Conservation (phyloP, 2,329 filamentous ascomycete genomes). For the Endothia cerciana region DNA sequence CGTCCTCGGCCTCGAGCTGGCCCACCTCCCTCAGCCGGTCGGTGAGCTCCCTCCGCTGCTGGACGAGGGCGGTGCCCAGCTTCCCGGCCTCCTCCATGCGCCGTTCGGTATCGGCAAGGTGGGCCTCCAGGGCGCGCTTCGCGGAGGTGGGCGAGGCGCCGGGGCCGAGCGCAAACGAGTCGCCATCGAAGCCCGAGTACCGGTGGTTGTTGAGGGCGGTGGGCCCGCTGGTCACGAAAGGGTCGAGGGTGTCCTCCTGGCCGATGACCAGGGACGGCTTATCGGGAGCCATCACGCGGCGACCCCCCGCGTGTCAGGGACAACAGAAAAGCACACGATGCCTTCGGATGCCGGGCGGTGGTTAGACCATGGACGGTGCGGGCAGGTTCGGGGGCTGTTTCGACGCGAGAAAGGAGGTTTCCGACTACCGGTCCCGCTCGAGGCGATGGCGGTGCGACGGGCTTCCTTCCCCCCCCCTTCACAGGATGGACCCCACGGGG, state of each 20-base stretch:
- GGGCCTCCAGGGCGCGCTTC: slow-evolving; percentile 85
- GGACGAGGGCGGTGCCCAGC: slow-evolving; percentile 82
- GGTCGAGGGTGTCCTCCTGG: slow-evolving; percentile 51
- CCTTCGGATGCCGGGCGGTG: slow-evolving; percentile 26
- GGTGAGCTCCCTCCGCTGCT: slow-evolving; percentile 82
- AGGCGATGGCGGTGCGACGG: neutral
- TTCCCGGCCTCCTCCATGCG: slow-evolving; percentile 90
- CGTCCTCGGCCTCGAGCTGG: slow-evolving; percentile 72
- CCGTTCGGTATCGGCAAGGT: slow-evolving; percentile 89
- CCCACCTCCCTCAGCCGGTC: slow-evolving; percentile 86
- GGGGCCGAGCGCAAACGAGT: slow-evolving; percentile 78
- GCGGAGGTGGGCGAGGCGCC: slow-evolving; percentile 80
- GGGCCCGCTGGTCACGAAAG: slow-evolving; percentile 56
- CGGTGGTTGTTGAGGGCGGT: slow-evolving; percentile 60
- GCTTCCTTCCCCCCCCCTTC: neutral
- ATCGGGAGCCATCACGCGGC: slow-evolving; percentile 48
- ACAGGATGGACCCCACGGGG: neutral
- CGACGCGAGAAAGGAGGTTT: neutral
- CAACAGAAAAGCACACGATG: slow-evolving; percentile 27
- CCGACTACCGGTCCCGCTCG: too few species aligned
- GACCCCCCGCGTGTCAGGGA: slow-evolving; percentile 42
- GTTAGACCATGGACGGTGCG: slow-evolving; percentile 25
- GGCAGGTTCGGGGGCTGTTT: too few species aligned
- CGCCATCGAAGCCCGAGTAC: slow-evolving; percentile 81
- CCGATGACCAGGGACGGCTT: slow-evolving; percentile 46